Percentiles rank a stretch among this genome's conserved stretches.
These are phyloP conservation scores for Inonotus obliquus DNA, from an alignment of 1,284 basidiomycete species.

Conservation along the genomic window DNA sequence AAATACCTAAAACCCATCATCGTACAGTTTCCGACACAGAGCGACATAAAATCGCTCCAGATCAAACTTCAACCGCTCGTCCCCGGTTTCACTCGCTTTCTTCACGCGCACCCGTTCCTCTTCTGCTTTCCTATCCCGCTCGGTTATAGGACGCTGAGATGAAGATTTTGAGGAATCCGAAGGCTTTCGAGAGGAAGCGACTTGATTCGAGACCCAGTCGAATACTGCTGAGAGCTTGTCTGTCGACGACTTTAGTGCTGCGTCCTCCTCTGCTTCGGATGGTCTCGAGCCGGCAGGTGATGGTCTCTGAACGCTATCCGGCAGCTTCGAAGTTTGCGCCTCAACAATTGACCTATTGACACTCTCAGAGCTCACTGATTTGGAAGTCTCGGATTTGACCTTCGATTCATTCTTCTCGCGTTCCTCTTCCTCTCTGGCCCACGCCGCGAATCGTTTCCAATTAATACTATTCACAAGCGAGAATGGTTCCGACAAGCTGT, in stretches of 20 bases:
- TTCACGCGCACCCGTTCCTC: slow-evolving; percentile 21
- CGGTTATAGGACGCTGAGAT: neutral
- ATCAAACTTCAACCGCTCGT: slow-evolving; percentile 55
- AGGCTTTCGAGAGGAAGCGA: slow-evolving; percentile 34
- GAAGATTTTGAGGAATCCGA: slow-evolving; percentile 17
- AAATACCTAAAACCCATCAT: slow-evolving; percentile 60
- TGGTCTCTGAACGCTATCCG: neutral
- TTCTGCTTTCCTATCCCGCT: slow-evolving; percentile 5
- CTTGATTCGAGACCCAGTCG: slow-evolving; percentile 74
- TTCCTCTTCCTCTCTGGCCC: slow-evolving; percentile 48
- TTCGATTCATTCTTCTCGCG: slow-evolving; percentile 24
- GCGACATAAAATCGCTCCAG: slow-evolving; percentile 76
- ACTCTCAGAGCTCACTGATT: neutral
- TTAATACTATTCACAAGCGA: slow-evolving; percentile 22
- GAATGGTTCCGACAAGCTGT: slow-evolving; percentile 10
- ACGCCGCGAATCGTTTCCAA: slow-evolving; percentile 53
- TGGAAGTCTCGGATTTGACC: neutral
- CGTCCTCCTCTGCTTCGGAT: slow-evolving; percentile 34
- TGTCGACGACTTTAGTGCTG: slow-evolving; percentile 58
- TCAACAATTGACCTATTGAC: neutral
- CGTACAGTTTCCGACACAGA: slow-evolving; percentile 70
- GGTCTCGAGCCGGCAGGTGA: slow-evolving; percentile 1
- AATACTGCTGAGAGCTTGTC: slow-evolving; percentile 67
- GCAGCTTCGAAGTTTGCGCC: slow-evolving; percentile 14
- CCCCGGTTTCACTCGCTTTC: slow-evolving; percentile 32